phyloP scores from a whole-genome alignment of 768 basidiomycete species.

The Termitomyces sp. region DNA sequence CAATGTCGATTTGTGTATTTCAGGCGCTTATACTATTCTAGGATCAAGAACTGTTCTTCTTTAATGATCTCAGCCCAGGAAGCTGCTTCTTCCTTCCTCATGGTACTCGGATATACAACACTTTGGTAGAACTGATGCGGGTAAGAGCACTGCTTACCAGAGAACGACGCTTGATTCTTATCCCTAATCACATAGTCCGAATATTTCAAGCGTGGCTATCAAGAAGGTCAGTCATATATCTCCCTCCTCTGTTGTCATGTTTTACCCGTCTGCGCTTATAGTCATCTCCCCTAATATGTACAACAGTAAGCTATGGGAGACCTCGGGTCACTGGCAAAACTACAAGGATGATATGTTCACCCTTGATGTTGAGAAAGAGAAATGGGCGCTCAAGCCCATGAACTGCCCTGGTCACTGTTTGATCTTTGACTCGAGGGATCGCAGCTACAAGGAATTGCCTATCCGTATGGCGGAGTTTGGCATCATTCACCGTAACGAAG shows the following conservation, averaged over 20 bases:
- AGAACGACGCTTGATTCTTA: background rate
- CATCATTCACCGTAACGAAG: slow-evolving; percentile 94
- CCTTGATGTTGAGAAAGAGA: slow-evolving; percentile 92
- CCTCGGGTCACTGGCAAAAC: slow-evolving; percentile 96
- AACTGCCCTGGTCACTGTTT: slow-evolving; percentile 98
- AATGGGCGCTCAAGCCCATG: slow-evolving; percentile 97
- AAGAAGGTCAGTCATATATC: slow-evolving; percentile 57
- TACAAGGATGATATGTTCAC: slow-evolving; percentile 98
- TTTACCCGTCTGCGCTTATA: slow-evolving; percentile 19
- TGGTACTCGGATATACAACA: slow-evolving; percentile 95
- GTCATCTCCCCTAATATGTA: slow-evolving; percentile 99
- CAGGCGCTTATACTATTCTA: slow-evolving; percentile 18
- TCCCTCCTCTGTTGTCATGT: background rate
- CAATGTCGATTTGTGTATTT: background rate
- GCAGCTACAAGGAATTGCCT: slow-evolving; percentile 92
- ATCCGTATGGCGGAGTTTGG: slow-evolving; percentile 99
- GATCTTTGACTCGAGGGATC: slow-evolving; percentile 91
- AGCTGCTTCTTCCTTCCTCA: slow-evolving; percentile 96
- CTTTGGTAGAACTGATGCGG: slow-evolving; percentile 84
- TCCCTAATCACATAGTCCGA: slow-evolving; percentile 55
- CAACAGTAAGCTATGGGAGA: slow-evolving; percentile 95
- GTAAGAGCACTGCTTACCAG: slow-evolving; percentile 36
- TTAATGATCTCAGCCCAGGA: slow-evolving; percentile 94
- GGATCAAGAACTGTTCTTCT: slow-evolving; percentile 99
- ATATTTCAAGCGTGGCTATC: slow-evolving; percentile 93